Percentiles rank a stretch among this genome's conserved stretches.
phyloP scores from a whole-genome alignment of 2,329 filamentous ascomycete genomes.

The Pseudopithomyces maydicus region DNA sequence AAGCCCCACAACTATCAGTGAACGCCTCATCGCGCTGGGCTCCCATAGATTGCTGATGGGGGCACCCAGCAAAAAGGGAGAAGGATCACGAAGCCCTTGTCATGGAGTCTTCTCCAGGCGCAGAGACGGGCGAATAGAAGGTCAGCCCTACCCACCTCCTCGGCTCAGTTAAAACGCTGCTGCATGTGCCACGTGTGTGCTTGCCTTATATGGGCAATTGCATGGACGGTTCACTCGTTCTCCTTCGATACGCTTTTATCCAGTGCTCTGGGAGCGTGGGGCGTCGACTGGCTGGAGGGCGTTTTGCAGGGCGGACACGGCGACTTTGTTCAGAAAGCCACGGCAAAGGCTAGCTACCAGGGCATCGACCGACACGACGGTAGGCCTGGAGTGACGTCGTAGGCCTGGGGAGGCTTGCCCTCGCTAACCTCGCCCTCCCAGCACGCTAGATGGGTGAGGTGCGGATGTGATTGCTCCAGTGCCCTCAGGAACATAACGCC shows the following conservation, averaged over 20 bases:
- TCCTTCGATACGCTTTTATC: not conserved
- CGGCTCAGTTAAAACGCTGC: slow-evolving; percentile 28
- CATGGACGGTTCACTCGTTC: not conserved
- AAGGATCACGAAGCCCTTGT: slow-evolving; percentile 8
- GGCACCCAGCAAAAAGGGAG: slow-evolving; percentile 1
- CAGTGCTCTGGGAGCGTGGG: slow-evolving; percentile 11
- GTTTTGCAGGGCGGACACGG: not conserved
- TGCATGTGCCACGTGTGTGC: slow-evolving; percentile 40
- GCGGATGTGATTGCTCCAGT: slow-evolving; percentile 23
- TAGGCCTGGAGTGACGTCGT: slow-evolving; percentile 15
- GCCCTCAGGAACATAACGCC: slow-evolving; percentile 7
- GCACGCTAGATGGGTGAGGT: slow-evolving; percentile 16
- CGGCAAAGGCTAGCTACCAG: not conserved
- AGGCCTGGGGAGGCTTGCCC: slow-evolving; percentile 9
- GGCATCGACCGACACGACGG: not conserved
- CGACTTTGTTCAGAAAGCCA: not conserved
- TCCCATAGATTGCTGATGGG: not conserved
- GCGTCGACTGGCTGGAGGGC: slow-evolving; percentile 1
- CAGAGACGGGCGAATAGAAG: slow-evolving; percentile 24
- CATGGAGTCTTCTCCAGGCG: slow-evolving; percentile 3
- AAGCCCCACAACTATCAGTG: not conserved
- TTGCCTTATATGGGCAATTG: slow-evolving; percentile 15
- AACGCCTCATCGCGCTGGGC: not conserved
- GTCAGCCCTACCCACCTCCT: slow-evolving; percentile 41
- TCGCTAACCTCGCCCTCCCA: slow-evolving; percentile 20